Evolutionary conservation across 208 protist genomes (phyloP).

Genomic region (Acanthamoeba royreba): DNA sequence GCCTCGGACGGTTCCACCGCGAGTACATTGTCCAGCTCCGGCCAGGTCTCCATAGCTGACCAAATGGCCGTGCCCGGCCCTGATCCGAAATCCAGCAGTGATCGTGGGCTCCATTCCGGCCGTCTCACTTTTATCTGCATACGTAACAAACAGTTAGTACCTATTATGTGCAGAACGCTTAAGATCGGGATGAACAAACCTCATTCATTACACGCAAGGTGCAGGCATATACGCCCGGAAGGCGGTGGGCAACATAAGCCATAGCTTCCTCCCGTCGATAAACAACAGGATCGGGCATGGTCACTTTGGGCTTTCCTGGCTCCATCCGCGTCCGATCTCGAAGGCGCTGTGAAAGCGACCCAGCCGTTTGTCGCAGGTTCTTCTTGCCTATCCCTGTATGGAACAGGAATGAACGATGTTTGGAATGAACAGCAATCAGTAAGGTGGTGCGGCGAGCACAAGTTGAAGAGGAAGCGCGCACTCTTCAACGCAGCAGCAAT

Average conservation of each 20-base stretch:
- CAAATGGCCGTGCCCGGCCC: constrained; percentile 27
- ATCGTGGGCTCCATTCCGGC: neutral
- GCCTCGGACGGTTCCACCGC: constrained; percentile 32
- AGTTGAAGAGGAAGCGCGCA: neutral
- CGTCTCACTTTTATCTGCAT: neutral
- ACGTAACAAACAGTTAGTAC: neutral
- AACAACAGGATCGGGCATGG: neutral
- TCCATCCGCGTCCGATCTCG: neutral
- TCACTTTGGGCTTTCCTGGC: neutral
- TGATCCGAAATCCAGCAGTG: constrained; percentile 23
- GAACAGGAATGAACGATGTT: neutral
- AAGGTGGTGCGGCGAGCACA: neutral
- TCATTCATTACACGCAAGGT: constrained; percentile 30
- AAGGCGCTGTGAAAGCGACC: neutral
- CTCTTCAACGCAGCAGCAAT: neutral
- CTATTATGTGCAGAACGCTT: neutral
- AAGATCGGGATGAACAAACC: neutral
- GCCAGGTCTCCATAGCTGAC: neutral
- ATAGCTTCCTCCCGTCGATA: constrained; percentile 9
- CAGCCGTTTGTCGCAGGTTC: neutral
- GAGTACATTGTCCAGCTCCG: neutral
- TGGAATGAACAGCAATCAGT: neutral
- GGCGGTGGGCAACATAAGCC: neutral
- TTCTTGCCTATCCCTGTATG: neutral
- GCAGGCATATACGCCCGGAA: constrained; percentile 31